Conservation (phyloP, 805 yeast species). For the Tetrapisispora arboricola region DNA sequence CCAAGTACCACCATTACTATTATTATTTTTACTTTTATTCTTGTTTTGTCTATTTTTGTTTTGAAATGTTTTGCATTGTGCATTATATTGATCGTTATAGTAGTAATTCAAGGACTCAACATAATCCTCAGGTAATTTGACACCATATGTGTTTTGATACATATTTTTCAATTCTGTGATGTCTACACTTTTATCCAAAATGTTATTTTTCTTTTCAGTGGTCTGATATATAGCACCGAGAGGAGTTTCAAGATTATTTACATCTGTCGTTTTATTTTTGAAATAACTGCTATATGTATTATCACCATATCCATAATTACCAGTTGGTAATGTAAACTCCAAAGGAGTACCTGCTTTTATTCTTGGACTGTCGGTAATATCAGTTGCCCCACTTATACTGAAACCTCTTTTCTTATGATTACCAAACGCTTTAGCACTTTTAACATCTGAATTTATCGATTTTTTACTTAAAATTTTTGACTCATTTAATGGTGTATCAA, state of each 20-base stretch:
- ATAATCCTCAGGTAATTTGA: slow-evolving; percentile 1
- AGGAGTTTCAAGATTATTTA: neutral
- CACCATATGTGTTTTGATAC: neutral
- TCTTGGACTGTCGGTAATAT: neutral
- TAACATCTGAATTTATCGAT: neutral
- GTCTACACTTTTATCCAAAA: neutral
- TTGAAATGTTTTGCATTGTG: neutral
- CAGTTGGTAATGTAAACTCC: too few species aligned
- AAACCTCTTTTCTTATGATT: neutral
- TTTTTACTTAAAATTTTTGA: neutral
- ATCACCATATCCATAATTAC: too few species aligned
- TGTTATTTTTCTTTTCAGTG: neutral
- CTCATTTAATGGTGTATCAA: slow-evolving; percentile 5
- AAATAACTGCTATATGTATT: neutral
- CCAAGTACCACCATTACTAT: neutral
- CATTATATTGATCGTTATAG: neutral
- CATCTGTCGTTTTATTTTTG: neutral
- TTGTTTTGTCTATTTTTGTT: neutral
- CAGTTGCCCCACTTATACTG: slow-evolving; percentile 4
- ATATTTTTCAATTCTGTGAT: neutral
- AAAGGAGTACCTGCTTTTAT: neutral
- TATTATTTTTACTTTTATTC: neutral
- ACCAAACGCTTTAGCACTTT: neutral
- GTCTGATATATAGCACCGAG: too few species aligned
- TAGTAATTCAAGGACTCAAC: slow-evolving; percentile 1